phyloP scores from a whole-genome alignment of 108 stramenopile genomes.

The Poteriospumella lacustris region DNA sequence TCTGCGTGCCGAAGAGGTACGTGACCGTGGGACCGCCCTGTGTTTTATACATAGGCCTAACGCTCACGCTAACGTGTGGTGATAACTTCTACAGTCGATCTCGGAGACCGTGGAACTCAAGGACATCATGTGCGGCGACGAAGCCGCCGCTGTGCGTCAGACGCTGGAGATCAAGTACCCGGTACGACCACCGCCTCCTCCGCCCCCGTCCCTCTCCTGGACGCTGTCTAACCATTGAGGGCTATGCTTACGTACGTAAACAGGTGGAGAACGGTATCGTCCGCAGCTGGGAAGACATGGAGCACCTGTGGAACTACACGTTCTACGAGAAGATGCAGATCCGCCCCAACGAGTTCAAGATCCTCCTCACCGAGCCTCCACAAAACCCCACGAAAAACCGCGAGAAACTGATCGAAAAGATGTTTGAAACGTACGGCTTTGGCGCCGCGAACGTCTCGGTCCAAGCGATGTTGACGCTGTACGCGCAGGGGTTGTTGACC shows the following conservation, averaged over 20 bases:
- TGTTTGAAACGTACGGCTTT: conserved; percentile 54
- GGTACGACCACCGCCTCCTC: no score
- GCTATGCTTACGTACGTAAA: conserved; percentile 31
- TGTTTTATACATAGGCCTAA: neutral
- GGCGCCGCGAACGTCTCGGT: conserved; percentile 41
- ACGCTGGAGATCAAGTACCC: conserved; percentile 47
- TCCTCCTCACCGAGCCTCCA: conserved; percentile 56
- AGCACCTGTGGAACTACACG: conserved; percentile 66
- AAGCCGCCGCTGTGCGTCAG: conserved; percentile 57
- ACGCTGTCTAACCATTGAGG: no score
- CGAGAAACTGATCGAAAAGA: conserved; percentile 37
- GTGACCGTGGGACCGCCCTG: neutral
- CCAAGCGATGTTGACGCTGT: conserved; percentile 56
- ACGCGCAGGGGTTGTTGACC: conserved; percentile 51
- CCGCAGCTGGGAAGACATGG: conserved; percentile 68
- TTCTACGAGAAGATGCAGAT: conserved; percentile 47
- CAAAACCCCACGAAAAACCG: conserved; percentile 47
- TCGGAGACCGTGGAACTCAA: conserved; percentile 56
- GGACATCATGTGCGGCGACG: conserved; percentile 63
- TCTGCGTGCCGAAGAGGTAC: conserved; percentile 62
- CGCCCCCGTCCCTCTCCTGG: no score
- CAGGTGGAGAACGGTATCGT: conserved; percentile 65
- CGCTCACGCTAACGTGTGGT: neutral
- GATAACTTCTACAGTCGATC: conserved; percentile 17
- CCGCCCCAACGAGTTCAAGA: conserved; percentile 47